Conservation (phyloP, 1,284 basidiomycete genomes). For the Pseudozyma pruni region DNA sequence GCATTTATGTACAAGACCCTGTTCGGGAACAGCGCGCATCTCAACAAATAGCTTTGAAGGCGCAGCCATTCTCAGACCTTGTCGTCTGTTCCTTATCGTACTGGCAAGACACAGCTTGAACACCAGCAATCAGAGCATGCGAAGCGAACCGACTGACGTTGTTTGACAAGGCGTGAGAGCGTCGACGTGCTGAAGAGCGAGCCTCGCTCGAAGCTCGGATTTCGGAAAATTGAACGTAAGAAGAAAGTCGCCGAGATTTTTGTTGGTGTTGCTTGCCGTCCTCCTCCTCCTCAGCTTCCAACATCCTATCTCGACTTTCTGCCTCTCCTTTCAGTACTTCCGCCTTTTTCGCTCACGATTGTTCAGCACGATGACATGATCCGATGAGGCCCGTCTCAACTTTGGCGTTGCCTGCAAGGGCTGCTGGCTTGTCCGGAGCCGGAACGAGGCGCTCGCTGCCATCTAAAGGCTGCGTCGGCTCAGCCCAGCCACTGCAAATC, state of each 20-base stretch:
- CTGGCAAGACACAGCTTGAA: no score
- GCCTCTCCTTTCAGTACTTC: not conserved
- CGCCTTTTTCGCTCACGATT: not conserved
- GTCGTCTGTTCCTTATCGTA: no score
- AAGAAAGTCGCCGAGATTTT: constrained; percentile 9
- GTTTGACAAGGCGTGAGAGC: not conserved
- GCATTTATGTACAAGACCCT: constrained; percentile 78
- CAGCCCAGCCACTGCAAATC: no score
- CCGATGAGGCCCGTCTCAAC: no score
- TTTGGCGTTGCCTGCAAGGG: not conserved
- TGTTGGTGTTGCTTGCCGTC: no score
- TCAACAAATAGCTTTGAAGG: constrained; percentile 56
- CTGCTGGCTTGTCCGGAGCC: not conserved
- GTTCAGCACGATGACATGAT: no score
- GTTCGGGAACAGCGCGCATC: constrained; percentile 65
- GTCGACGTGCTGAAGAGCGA: no score
- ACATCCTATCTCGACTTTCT: not conserved
- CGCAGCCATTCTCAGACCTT: no score
- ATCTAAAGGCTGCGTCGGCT: no score
- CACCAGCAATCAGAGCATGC: not conserved
- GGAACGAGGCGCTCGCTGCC: not conserved
- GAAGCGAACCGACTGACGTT: not conserved
- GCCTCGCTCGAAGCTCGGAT: not conserved
- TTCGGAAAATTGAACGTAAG: constrained; percentile 13
- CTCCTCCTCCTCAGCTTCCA: not conserved